phyloP scores from a whole-genome alignment of 2,329 filamentous ascomycete species.

The Fusarium anthophilum region DNA sequence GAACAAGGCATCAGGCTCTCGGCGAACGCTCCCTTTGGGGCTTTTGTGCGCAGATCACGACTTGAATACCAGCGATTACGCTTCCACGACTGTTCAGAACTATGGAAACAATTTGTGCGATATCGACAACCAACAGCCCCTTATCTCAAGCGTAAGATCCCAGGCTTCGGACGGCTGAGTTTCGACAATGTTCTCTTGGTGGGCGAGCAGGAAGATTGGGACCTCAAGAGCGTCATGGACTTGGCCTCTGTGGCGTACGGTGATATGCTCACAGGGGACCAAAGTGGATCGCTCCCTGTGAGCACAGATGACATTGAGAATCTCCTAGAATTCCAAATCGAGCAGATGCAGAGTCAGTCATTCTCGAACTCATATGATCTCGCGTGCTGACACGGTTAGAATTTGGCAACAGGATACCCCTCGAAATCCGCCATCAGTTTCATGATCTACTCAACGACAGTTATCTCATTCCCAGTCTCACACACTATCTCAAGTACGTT shows the following conservation, averaged over 20 bases:
- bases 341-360: constrained; percentile 79
- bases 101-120: constrained; percentile 85
- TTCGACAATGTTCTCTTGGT: constrained; percentile 66
- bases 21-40: constrained; percentile 80
- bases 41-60: constrained; percentile 78
- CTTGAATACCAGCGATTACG: constrained; percentile 83
- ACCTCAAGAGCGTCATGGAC: constrained; percentile 53
- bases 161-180: constrained; percentile 64
- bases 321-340: constrained; percentile 87
- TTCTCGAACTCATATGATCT: not conserved
- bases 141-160: constrained; percentile 71
- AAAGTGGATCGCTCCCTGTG: constrained; percentile 57
- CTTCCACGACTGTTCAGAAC: constrained; percentile 78
- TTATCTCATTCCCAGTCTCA: constrained; percentile 74
- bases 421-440: constrained; percentile 77
- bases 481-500: constrained; percentile 75
- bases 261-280: constrained; percentile 59
- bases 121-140: constrained; percentile 81
- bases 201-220: constrained; percentile 62
- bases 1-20: constrained; percentile 70
- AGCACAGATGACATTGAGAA: constrained; percentile 84
- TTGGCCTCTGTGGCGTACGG: constrained; percentile 62
- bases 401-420: constrained; percentile 80
- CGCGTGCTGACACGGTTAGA: constrained; percentile 55
- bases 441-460: constrained; percentile 73